Base-by-base conservation (phyloP, 129 eudicot species). In the Artemisia annua region DNA sequence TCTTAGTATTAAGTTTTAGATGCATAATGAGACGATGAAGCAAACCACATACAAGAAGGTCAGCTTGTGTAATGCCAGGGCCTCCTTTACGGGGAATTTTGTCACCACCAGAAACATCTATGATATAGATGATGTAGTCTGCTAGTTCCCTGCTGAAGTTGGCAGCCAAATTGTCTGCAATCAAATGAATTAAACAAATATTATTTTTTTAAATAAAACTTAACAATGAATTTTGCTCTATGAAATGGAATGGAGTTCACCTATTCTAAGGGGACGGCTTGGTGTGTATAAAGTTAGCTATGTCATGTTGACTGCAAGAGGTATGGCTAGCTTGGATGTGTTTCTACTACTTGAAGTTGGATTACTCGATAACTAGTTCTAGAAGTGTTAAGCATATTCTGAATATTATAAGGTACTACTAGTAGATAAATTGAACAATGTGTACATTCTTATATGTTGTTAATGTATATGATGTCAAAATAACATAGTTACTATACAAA, bases 51-150 rank as follows among this genome's bases (percentile, higher is more conserved):
- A 93, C 98, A 35, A 93, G 96, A 72, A 93, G 98, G 70, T 93
- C 98, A 66, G 98, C 98, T 79, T 93, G 98, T n/a, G 98, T 93
- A 17, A 93, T 93, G 63, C 98, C 98, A 1, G 98, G 98, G 35
- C 98, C 98, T 71, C 98, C 98, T 81, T 93, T 93, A 7, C 98
- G 86, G 6, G 98, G 98, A 63, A 93, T 93, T 86, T 93, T 93
- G 75, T 93, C 98, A 39, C 98, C 98, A 22, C 78, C 98, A 15
- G 98, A 93, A 75, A 93, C 98, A 78, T 93, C 98, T 35, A 93
- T 90, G 81, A 93, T 93, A 69, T 93, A 93, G 50, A 93, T 93
- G 52, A 93, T 93, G 66, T 93, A 93, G 70, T 93, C 97, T 16
- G 98, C 98, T 17, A 93, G 88, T 80, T 93, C 98, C 81, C 98